Evolutionary conservation across 176 grass and related monocot species (phyloP).

Genomic region (maize (Zea mays)): DNA sequence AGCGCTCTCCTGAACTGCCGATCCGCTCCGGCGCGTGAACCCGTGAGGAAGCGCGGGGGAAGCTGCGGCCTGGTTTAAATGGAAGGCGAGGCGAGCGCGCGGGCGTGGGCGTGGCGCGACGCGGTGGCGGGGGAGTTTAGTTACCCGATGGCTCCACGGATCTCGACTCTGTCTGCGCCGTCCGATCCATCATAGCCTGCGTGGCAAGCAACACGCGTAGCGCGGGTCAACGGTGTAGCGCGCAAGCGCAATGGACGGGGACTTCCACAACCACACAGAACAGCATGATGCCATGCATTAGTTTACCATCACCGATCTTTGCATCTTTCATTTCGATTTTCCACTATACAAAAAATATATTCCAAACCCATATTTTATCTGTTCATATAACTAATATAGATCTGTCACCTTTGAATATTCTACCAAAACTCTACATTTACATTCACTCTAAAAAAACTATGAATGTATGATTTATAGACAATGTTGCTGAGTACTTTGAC

Average conservation of each 20-base stretch:
- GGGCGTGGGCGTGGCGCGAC: constrained; percentile 24
- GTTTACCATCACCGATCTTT: too few species aligned
- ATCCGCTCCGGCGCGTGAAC: constrained; percentile 32
- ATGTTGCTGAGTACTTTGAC: too few species aligned
- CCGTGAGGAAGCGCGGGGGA: background rate
- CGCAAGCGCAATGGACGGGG: background rate
- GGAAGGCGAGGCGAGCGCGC: background rate
- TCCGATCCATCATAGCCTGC: constrained; percentile 14
- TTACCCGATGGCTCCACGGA: constrained; percentile 15
- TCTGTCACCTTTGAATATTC: background rate
- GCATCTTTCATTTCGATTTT: too few species aligned
- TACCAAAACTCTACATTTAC: background rate
- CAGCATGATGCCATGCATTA: constrained; percentile 2
- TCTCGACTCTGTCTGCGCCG: background rate
- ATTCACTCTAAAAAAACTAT: too few species aligned
- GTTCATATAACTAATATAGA: too few species aligned
- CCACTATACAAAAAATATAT: too few species aligned
- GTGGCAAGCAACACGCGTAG: background rate
- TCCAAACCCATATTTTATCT: too few species aligned
- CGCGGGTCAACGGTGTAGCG: constrained; percentile 31
- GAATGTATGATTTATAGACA: background rate
- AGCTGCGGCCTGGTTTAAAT: background rate
- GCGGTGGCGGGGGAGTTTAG: background rate
- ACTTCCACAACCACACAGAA: constrained; percentile 23
- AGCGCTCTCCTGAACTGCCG: background rate